These are phyloP conservation scores for Fusarium siculi DNA, from an alignment of 2,329 filamentous ascomycete genomes.

Conservation along the genomic window DNA sequence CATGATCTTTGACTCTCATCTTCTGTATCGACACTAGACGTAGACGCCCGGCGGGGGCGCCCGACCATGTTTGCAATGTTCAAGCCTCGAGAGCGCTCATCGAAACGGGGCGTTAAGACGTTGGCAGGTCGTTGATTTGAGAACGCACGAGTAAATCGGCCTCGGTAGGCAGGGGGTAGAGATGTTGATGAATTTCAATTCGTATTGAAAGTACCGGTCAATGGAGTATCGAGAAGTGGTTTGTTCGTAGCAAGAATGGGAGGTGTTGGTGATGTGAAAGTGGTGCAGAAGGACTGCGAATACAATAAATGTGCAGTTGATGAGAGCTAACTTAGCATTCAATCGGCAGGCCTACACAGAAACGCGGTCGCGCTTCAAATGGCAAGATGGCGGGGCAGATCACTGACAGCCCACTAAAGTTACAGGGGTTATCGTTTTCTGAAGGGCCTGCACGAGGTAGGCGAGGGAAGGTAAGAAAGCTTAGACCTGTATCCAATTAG, in stretches of 20 bases:
- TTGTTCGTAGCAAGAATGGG: not conserved
- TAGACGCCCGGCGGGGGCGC: conserved; percentile 55
- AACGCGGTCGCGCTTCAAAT: conserved; percentile 30
- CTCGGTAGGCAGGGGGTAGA: not conserved
- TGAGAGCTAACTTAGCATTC: not conserved
- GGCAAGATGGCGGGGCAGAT: conserved; percentile 31
- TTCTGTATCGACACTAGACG: conserved; percentile 57
- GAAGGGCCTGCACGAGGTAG: not conserved
- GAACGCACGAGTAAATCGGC: not conserved
- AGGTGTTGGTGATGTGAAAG: not conserved
- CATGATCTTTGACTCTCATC: conserved; percentile 51
- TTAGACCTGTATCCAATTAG: not conserved
- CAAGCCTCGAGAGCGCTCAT: conserved; percentile 26
- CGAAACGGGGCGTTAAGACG: not conserved
- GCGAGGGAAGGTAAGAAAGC: not conserved
- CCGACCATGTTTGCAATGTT: conserved; percentile 52
- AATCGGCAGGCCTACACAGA: not conserved
- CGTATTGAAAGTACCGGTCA: not conserved
- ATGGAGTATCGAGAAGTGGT: not conserved
- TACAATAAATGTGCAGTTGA: not conserved
- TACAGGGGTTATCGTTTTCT: not conserved
- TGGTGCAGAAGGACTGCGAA: not conserved
- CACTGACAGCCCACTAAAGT: conserved; percentile 13
- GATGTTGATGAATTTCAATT: not conserved
- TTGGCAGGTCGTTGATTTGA: not conserved